A percentile compares a stretch with the other conserved stretches of the same genome.
phyloP scores from a whole-genome alignment of 2,329 filamentous ascomycete genomes.

The Beauveria sp. region DNA sequence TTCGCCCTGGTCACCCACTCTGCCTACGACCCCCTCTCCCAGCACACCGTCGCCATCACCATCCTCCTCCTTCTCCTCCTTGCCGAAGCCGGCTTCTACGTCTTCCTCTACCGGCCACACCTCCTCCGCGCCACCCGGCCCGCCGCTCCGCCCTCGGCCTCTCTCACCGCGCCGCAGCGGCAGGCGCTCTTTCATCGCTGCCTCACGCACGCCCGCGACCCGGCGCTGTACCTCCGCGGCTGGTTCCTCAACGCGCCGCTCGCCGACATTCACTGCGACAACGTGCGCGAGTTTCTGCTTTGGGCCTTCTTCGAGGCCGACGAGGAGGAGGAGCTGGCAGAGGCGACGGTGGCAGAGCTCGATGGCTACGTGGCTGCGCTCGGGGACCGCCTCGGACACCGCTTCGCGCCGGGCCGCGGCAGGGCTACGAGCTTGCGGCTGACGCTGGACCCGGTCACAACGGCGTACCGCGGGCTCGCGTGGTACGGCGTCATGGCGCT shows the following conservation, averaged over 20 bases:
- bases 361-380: conserved; percentile 41
- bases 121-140: conserved; percentile 34
- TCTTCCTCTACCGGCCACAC: conserved; percentile 36
- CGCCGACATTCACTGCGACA: conserved; percentile 56
- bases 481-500: conserved; percentile 55
- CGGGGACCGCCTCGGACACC: conserved; percentile 44
- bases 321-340: conserved; percentile 19
- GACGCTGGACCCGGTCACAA: conserved; percentile 56
- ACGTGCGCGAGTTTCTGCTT: conserved; percentile 56
- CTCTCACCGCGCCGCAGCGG: conserved; percentile 38
- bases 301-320: conserved; percentile 58
- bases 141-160: conserved; percentile 16
- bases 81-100: conserved; percentile 36
- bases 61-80: conserved; percentile 24
- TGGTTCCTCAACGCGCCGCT: conserved; percentile 60
- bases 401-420: conserved; percentile 47
- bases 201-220: conserved; percentile 45
- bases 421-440: conserved; percentile 51
- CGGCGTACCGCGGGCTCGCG: conserved; percentile 52
- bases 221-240: conserved; percentile 47
- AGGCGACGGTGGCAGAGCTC: conserved; percentile 31
- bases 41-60: conserved; percentile 12
- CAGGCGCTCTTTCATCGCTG: conserved; percentile 49
- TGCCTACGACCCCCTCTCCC: conserved; percentile 3
- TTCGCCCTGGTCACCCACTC: conserved; percentile 17